Base-by-base conservation (phyloP, 257 asterid species). In the Cynanchum wilfordii region DNA sequence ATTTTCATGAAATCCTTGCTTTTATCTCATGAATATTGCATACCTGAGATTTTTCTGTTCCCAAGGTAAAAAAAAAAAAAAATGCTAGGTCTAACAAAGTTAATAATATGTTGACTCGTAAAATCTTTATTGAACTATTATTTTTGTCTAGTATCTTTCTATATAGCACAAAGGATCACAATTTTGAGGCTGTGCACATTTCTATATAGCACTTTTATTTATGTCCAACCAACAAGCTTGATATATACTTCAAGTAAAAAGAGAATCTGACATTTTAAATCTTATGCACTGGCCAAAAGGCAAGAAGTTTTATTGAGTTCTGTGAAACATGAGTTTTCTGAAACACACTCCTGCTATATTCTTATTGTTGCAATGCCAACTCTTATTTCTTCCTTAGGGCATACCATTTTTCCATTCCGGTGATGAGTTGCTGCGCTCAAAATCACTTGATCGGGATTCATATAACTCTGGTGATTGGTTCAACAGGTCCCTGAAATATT, bases 401-500 rank as follows among this genome's bases (percentile, higher is more conserved):
- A 79, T 94, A 74, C 96, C 98, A 16, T 94, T 94, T 85, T 94
- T 94, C 85, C 98, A 94, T 71, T 84, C 91, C 47, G 99, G 99
- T 60, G 99, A 94, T 79, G 99, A 94, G 87, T 86, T 91, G 81
- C 85, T 94, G 74, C 98, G 98, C 62, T 94, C 98, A 69, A 94
- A 94, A 83, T 94, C 98, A 30, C 82, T 91, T 74, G 98, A 94
- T 65, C 98, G 97, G 69, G 98, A 94, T 82, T 94, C 98, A 12
- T 94, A 94, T 80, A 94, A 94, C 75, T 94, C 98, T 54, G 95
- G 98, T 71, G 97, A 94, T 86, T 94, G 98, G 98, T 94, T 94
- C 89, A 94, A 94, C 86, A 91, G 97, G 97, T 89, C 72, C 69
- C 51, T 33, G n/a, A 62, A 33, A 62, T 36, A 9, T 57, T 30